Evolutionary conservation across 1,139 yeast species (phyloP), one percentile per base, ranked within the genome.

Genomic region (Saccharomyces uvarum): DNA sequence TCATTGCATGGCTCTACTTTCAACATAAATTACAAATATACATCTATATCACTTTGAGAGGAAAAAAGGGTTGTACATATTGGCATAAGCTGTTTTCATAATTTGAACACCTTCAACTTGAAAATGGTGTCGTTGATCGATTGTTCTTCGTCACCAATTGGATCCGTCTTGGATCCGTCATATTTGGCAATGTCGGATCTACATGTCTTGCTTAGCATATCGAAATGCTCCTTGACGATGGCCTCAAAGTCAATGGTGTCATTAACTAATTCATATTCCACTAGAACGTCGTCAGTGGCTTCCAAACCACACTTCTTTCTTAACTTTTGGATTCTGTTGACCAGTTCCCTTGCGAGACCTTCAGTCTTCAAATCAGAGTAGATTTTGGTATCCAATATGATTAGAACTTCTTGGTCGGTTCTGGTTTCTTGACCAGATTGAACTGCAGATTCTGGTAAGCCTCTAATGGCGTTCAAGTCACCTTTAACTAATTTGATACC

Each of bases 301-400:
- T 87, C 88, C 68, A 95, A 79, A 47, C 97, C 97, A 60, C 89
- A 91, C 80, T 91, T 90, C 84, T 95, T 95, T 75, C 99, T 88
- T 71, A 91, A 82, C 74, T 97, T 87, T 79, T 95, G 99, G 63
- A 95, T 90, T 75, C 99, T 90, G 80, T 95, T 95, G 68, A 93
- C 81, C 69, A 95, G 80, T 73, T 95, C 99, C 77, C 99, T 88
- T 6, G 97, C 97, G 65, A 88, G 79, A 71, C 98, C 98, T 76
- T 93, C 98, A 53, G 88, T 83, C 75, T 86, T 86, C 71, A 91
- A 79, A 65, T 91, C 97, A 49, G 91, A 90, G 69, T 93, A 86
- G 57, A 89, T 74, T 64, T 87, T 88, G 59, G 89, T 87, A 70
- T 95, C 99, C 72, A 95, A 78, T 61, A 95, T 86, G 68, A 93